Percentiles rank a stretch among this genome's conserved stretches.
phyloP scores from a whole-genome alignment of 352 stramenopile species.

The Bremia lactucae region DNA sequence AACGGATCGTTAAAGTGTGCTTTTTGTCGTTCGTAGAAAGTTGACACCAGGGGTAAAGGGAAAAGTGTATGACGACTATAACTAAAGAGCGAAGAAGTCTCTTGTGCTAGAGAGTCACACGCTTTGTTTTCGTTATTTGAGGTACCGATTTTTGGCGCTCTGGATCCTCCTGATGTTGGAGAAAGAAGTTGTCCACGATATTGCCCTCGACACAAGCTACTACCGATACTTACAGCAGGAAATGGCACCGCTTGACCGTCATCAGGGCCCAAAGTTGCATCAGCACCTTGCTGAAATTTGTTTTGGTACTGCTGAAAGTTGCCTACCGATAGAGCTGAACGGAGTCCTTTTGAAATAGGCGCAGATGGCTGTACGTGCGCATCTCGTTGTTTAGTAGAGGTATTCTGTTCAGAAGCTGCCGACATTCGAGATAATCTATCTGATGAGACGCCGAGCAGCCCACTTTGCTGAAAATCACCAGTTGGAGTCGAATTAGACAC shows the following conservation, averaged over 20 bases:
- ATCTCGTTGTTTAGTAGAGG: conserved; percentile 14
- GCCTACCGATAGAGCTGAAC: conserved; percentile 54
- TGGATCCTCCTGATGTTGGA: conserved; percentile 6
- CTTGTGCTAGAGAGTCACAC: conserved; percentile 9
- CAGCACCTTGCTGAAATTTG: conserved; percentile 23
- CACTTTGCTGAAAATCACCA: conserved; percentile 11
- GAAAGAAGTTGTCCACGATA: conserved; percentile 13
- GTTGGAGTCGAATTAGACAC: conserved; percentile 14
- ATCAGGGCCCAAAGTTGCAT: conserved; percentile 1
- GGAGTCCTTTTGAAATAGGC: conserved; percentile 20
- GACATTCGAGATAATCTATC: conserved; percentile 5
- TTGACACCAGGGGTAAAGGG: conserved; percentile 37
- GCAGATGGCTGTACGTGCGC: conserved; percentile 7
- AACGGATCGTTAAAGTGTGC: conserved; percentile 65
- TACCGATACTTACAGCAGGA: conserved; percentile 9
- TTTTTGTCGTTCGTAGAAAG: conserved; percentile 56
- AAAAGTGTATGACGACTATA: conserved; percentile 48
- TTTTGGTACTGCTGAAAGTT: conserved; percentile 68
- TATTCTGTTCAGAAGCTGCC: conserved; percentile 11
- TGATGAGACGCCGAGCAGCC: background rate
- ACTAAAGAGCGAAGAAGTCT: conserved; percentile 13
- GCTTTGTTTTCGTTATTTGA: conserved; percentile 1
- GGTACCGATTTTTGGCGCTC: conserved; percentile 4
- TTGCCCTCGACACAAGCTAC: conserved; percentile 11
- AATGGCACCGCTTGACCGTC: conserved; percentile 4